A percentile compares a stretch with the other conserved stretches of the same genome.
These are phyloP conservation scores for Arxiozyma slooffiae DNA, from an alignment of 1,139 yeast genomes.

Conservation along the genomic window DNA sequence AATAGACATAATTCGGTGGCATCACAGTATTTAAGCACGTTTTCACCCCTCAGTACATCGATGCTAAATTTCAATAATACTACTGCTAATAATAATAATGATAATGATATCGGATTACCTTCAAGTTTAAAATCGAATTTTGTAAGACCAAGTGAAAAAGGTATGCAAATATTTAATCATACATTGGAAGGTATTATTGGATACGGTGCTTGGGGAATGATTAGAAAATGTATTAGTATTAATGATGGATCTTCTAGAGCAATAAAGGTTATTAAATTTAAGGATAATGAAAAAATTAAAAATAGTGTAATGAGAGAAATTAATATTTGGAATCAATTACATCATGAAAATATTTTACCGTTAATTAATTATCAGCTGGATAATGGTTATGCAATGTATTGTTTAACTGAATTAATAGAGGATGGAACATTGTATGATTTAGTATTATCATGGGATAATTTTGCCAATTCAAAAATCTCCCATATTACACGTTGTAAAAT, in stretches of 20 bases:
- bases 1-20: constrained; percentile 33
- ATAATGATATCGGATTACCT: not conserved
- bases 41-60: constrained; percentile 25
- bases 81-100: constrained; percentile 1
- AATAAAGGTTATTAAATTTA: constrained; percentile 61
- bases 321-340: constrained; percentile 57
- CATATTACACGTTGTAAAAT: constrained; percentile 33
- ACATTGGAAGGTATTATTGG: constrained; percentile 72
- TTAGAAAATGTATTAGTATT: constrained; percentile 55
- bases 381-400: constrained; percentile 54
- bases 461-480: constrained; percentile 26
- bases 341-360: constrained; percentile 55
- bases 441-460: constrained; percentile 59
- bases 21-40: constrained; percentile 33
- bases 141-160: constrained; percentile 42
- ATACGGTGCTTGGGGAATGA: constrained; percentile 85
- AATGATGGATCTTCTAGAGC: constrained; percentile 47
- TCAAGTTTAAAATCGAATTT: constrained; percentile 1
- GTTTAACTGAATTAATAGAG: constrained; percentile 59
- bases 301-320: constrained; percentile 62
- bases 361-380: constrained; percentile 49
- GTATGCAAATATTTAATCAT: constrained; percentile 51
- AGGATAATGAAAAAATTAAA: constrained; percentile 36
- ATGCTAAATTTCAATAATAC: not conserved
- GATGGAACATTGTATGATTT: constrained; percentile 80